Evolutionary conservation across 2,329 filamentous ascomycete species (phyloP).

Genomic region (Sphaerostilbella broomeana): DNA sequence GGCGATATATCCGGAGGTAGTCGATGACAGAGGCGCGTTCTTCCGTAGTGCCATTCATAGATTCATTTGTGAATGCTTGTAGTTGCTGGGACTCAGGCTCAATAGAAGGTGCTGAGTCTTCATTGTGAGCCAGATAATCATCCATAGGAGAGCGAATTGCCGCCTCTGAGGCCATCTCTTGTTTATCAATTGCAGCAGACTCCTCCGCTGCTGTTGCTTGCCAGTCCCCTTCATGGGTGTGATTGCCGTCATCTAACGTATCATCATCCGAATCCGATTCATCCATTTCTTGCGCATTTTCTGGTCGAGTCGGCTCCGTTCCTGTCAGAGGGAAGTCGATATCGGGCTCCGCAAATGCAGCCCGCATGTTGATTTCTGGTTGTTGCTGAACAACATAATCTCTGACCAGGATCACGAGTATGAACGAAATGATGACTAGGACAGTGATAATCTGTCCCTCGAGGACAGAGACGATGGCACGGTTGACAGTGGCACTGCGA

Average conservation of each 20-base stretch:
- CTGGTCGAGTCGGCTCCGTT: constrained; percentile 15
- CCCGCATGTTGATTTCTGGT: constrained; percentile 79
- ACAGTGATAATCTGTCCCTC: constrained; percentile 94
- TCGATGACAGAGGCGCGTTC: constrained; percentile 24
- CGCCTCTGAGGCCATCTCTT: constrained; percentile 1
- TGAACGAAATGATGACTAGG: constrained; percentile 86
- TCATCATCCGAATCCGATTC: constrained; percentile 29
- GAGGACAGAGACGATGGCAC: constrained; percentile 70
- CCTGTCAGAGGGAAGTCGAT: constrained; percentile 22
- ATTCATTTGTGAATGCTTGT: background rate
- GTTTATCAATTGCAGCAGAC: background rate
- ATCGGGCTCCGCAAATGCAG: constrained; percentile 47
- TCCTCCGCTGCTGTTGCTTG: background rate
- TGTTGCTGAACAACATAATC: constrained; percentile 99
- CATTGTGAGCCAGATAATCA: background rate
- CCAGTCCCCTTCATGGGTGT: constrained; percentile 8
- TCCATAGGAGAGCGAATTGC: background rate
- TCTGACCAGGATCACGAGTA: constrained; percentile 90
- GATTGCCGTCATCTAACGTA: constrained; percentile 24
- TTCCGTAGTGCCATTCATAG: constrained; percentile 1
- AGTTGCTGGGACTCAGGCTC: constrained; percentile 1
- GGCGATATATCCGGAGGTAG: constrained; percentile 50
- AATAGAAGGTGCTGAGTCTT: constrained; percentile 1
- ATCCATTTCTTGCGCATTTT: constrained; percentile 16
- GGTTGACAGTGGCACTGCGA: constrained; percentile 64